Conservation (phyloP, 2,329 filamentous ascomycete genomes). For the Madurella mycetomatis region DNA sequence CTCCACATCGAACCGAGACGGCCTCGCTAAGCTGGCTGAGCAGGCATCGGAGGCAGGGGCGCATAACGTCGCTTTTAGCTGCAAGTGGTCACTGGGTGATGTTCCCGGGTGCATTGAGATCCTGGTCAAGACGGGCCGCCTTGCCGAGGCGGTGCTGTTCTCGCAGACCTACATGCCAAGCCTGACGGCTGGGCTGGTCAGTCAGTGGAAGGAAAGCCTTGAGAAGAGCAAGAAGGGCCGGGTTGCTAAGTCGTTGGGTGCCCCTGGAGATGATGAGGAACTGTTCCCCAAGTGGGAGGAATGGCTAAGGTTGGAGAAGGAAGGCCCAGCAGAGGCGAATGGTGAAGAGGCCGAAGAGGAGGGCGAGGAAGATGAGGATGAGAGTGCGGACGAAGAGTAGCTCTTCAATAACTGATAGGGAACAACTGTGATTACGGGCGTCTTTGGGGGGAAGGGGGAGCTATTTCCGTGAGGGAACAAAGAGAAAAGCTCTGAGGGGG, state of each 20-base stretch:
- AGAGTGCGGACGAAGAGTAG: conserved; percentile 9
- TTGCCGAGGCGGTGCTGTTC: conserved; percentile 85
- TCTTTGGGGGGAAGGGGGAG: background rate
- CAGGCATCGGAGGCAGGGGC: conserved; percentile 73
- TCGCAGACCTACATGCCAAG: conserved; percentile 94
- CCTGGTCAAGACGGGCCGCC: conserved; percentile 70
- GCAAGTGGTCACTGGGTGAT: conserved; percentile 82
- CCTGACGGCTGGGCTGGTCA: conserved; percentile 61
- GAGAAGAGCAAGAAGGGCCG: conserved; percentile 83
- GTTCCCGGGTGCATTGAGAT: conserved; percentile 76
- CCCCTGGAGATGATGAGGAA: conserved; percentile 77
- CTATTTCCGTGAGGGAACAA: conserved; percentile 3
- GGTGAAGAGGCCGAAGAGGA: conserved; percentile 24
- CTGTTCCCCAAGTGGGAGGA: conserved; percentile 97
- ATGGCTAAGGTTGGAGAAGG: conserved; percentile 74
- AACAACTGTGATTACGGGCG: conserved; percentile 8
- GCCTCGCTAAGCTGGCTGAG: conserved; percentile 65
- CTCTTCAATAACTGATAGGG: conserved; percentile 5
- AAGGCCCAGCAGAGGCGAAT: conserved; percentile 47
- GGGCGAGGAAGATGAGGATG: conserved; percentile 11
- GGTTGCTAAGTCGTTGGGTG: conserved; percentile 75
- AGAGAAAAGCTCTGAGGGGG: conserved; percentile 3
- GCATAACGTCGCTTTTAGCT: conserved; percentile 91
- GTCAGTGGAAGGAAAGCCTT: conserved; percentile 75
- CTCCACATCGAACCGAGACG: conserved; percentile 73